phyloP scores from a whole-genome alignment of 176 grass and related monocot genomes.

The Carex scoparia region DNA sequence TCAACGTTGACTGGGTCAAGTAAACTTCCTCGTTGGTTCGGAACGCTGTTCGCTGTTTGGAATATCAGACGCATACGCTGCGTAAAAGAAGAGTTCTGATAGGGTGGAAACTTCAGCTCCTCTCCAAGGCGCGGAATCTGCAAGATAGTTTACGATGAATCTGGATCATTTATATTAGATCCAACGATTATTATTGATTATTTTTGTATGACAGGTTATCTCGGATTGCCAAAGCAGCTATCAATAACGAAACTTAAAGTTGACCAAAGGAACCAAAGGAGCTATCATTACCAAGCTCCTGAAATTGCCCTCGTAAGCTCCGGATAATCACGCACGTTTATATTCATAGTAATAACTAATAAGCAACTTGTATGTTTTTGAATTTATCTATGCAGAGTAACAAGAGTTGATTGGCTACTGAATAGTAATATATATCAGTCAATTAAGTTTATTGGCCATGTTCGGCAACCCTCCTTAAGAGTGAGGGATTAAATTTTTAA shows the following conservation, averaged over 20 bases:
- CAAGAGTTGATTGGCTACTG: neutral
- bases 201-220: neutral
- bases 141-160: neutral
- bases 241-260: neutral
- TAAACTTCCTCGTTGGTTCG: neutral
- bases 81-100: neutral
- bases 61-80: neutral
- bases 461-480: too few species aligned
- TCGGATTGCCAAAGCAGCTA: neutral
- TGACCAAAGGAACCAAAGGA: neutral
- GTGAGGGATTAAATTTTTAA: too few species aligned
- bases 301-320: neutral
- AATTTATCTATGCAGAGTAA: neutral
- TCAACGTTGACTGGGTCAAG: neutral
- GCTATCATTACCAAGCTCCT: neutral
- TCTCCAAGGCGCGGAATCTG: neutral
- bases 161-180: neutral
- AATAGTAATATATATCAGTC: neutral
- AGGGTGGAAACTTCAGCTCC: neutral
- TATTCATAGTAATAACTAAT: neutral
- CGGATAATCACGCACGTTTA: neutral
- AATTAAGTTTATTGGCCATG: too few species aligned
- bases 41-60: neutral
- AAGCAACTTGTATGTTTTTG: neutral
- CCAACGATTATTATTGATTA: neutral